phyloP scores from a whole-genome alignment of 768 basidiomycete species.

The Cubamyces lactineus region DNA sequence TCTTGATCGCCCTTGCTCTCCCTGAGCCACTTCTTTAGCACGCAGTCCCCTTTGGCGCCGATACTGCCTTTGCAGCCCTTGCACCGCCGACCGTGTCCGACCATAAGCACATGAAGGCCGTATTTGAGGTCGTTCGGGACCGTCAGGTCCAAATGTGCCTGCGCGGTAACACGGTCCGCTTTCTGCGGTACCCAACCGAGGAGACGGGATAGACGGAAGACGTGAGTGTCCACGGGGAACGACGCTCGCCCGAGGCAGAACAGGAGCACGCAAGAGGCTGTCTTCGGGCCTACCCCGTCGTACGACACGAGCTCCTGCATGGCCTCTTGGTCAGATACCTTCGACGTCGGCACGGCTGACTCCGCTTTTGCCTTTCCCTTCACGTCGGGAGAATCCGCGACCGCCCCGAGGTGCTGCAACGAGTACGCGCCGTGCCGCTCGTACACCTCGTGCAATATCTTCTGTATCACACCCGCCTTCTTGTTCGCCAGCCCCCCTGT shows the following conservation, averaged over 20 bases:
- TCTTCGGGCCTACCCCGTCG: conserved; percentile 64
- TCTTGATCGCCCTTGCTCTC: conserved; percentile 28
- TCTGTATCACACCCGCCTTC: conserved; percentile 59
- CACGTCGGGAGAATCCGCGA: conserved; percentile 26
- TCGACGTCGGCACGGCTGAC: conserved; percentile 24
- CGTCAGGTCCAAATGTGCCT: conserved; percentile 57
- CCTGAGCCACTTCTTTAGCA: conserved; percentile 42
- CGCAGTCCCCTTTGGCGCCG: conserved; percentile 36
- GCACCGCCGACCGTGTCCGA: conserved; percentile 57
- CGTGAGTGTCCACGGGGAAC: conserved; percentile 68
- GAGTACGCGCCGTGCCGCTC: conserved; percentile 54
- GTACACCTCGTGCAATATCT: conserved; percentile 46
- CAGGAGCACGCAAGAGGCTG: conserved; percentile 62
- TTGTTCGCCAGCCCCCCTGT: conserved; percentile 62
- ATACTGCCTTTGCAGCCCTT: conserved; percentile 53
- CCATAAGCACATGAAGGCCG: conserved; percentile 60
- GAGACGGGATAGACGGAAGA: conserved; percentile 55
- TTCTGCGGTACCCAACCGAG: conserved; percentile 52
- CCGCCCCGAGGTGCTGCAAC: conserved; percentile 54
- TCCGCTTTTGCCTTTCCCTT: conserved; percentile 18
- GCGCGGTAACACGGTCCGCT: conserved; percentile 54
- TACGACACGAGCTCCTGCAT: conserved; percentile 62
- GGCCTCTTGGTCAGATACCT: conserved; percentile 48
- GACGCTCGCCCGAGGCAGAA: conserved; percentile 63
- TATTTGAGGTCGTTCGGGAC: conserved; percentile 59